phyloP scores from a whole-genome alignment of 2,329 filamentous ascomycete genomes.

The Harringtonia lauricola region DNA sequence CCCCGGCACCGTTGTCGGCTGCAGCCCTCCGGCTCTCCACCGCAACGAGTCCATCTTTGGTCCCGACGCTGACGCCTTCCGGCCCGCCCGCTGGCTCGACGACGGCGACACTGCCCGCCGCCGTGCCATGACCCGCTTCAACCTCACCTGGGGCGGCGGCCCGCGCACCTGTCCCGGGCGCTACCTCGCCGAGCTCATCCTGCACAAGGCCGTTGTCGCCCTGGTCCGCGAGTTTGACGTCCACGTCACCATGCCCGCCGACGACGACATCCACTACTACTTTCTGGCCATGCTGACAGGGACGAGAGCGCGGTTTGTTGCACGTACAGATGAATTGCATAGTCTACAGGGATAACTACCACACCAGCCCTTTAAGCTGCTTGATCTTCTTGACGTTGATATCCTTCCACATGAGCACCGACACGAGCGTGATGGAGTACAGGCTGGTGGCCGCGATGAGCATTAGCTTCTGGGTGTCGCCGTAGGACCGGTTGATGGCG shows the following conservation, averaged over 20 bases:
- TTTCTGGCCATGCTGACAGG: conserved; percentile 42
- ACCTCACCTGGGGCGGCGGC: conserved; percentile 41
- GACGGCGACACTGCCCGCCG: conserved; percentile 13
- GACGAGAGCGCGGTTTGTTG: conserved; percentile 27
- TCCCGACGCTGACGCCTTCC: conserved; percentile 27
- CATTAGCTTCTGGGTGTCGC: conserved; percentile 34
- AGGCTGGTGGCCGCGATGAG: conserved; percentile 31
- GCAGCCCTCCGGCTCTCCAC: conserved; percentile 38
- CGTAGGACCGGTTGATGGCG: conserved; percentile 48
- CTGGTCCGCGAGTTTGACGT: conserved; percentile 34
- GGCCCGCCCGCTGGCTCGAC: conserved; percentile 36
- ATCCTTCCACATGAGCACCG: conserved; percentile 7
- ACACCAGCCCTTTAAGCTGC: neutral
- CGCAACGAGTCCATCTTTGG: conserved; percentile 39
- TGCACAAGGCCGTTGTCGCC: conserved; percentile 30
- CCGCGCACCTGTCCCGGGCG: conserved; percentile 38
- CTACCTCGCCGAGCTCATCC: conserved; percentile 37
- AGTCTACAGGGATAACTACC: too few species aligned
- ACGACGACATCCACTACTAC: conserved; percentile 30
- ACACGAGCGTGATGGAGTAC: conserved; percentile 3
- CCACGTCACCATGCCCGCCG: conserved; percentile 24
- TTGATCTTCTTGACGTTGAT: conserved; percentile 24
- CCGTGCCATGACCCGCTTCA: conserved; percentile 34
- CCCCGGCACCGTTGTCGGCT: conserved; percentile 35
- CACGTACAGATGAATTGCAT: too few species aligned